phyloP scores from a whole-genome alignment of 2,329 filamentous ascomycete genomes.

The Aspergillus fijiensis region DNA sequence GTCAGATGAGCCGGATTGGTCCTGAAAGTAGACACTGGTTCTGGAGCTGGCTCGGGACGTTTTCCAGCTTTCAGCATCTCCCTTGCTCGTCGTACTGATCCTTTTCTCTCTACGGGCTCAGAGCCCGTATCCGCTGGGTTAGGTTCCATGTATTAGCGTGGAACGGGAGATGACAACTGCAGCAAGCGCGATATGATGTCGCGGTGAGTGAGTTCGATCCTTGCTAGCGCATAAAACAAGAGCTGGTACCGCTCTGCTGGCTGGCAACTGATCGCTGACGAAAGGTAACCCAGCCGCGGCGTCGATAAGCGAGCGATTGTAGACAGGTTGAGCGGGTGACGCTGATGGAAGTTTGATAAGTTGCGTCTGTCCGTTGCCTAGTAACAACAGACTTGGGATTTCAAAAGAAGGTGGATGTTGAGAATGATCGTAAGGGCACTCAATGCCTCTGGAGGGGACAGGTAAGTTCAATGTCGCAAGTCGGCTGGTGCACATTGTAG shows the following conservation, averaged over 20 bases:
- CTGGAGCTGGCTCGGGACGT: constrained; percentile 21
- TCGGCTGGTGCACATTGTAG: constrained; percentile 1
- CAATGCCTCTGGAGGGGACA: constrained; percentile 31
- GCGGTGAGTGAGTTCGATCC: neutral
- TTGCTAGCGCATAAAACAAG: constrained; percentile 6
- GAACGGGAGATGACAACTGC: neutral
- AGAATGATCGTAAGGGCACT: constrained; percentile 27
- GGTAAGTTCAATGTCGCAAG: constrained; percentile 10
- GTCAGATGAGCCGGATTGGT: constrained; percentile 36
- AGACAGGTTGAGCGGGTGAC: neutral
- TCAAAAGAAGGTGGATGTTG: constrained; percentile 20
- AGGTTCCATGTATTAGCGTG: constrained; percentile 23
- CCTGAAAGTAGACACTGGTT: constrained; percentile 16
- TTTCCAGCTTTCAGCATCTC: constrained; percentile 35
- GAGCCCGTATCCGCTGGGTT: constrained; percentile 11
- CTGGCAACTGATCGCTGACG: neutral
- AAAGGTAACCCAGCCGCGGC: neutral
- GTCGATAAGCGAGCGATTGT: neutral
- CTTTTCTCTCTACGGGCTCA: constrained; percentile 24
- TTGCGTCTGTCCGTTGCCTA: neutral
- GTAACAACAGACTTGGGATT: neutral
- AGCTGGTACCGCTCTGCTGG: neutral
- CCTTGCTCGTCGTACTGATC: constrained; percentile 38
- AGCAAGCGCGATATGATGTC: constrained; percentile 3
- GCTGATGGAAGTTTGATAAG: neutral